Evolutionary conservation across 2,329 filamentous ascomycete genomes (phyloP).

Genomic region (Talaromyces islandicus): DNA sequence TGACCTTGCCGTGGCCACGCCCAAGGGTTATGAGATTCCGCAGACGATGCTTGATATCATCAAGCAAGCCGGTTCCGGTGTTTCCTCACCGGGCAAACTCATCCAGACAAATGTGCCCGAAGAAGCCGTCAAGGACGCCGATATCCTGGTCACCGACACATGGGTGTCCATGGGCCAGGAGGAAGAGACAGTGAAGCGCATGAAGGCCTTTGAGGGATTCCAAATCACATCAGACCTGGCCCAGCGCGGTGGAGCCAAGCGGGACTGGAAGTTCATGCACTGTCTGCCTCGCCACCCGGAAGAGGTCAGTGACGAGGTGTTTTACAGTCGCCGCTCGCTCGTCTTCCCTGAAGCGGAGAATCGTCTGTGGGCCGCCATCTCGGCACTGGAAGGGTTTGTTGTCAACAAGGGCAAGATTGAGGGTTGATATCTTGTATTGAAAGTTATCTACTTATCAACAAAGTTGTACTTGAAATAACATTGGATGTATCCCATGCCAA

Average conservation of each 20-base stretch:
- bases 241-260: slow-evolving; percentile 75
- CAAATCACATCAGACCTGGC: slow-evolving; percentile 87
- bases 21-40: slow-evolving; percentile 77
- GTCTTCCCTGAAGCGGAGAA: slow-evolving; percentile 96
- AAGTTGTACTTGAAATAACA: neutral
- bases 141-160: slow-evolving; percentile 91
- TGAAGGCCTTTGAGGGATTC: slow-evolving; percentile 81
- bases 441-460: neutral
- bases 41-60: slow-evolving; percentile 68
- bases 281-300: slow-evolving; percentile 87
- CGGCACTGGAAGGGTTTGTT: slow-evolving; percentile 80
- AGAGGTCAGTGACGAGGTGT: slow-evolving; percentile 91
- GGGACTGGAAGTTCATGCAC: slow-evolving; percentile 97
- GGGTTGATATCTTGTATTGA: neutral
- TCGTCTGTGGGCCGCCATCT: slow-evolving; percentile 83
- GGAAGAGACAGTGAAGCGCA: slow-evolving; percentile 67
- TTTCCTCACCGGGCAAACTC: slow-evolving; percentile 59
- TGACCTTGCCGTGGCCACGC: slow-evolving; percentile 80
- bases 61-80: slow-evolving; percentile 52
- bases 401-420: slow-evolving; percentile 83
- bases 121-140: slow-evolving; percentile 76
- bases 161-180: slow-evolving; percentile 99
- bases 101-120: slow-evolving; percentile 73
- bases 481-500: no score
- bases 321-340: slow-evolving; percentile 77